A percentile compares a stretch with the other conserved stretches of the same genome.
phyloP scores from a whole-genome alignment of 2,329 filamentous ascomycete genomes.

The Aspergillus tanneri region DNA sequence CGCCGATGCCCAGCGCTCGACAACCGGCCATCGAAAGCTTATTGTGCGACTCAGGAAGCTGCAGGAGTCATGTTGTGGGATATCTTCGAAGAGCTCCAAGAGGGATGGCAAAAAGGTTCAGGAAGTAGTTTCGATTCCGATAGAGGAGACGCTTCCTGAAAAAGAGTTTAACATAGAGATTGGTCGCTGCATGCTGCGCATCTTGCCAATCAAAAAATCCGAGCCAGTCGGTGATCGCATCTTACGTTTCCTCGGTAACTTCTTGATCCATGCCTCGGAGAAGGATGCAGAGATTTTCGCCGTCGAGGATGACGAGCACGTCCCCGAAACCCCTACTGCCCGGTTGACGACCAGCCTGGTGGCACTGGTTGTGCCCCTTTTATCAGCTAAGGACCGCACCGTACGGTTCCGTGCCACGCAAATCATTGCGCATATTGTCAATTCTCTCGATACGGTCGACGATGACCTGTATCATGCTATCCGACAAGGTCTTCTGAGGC shows the following conservation, averaged over 20 bases:
- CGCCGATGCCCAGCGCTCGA: conserved; percentile 81
- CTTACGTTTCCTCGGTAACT: conserved; percentile 83
- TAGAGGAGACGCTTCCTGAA: conserved; percentile 71
- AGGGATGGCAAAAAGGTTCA: conserved; percentile 48
- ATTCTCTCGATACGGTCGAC: conserved; percentile 87
- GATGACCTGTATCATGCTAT: conserved; percentile 85
- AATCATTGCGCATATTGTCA: conserved; percentile 85
- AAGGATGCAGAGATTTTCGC: conserved; percentile 66
- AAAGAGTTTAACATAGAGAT: conserved; percentile 86
- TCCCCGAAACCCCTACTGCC: conserved; percentile 80
- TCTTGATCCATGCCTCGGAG: conserved; percentile 67
- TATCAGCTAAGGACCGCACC: conserved; percentile 86
- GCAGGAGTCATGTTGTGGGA: conserved; percentile 75
- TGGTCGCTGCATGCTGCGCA: conserved; percentile 73
- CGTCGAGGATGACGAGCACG: conserved; percentile 63
- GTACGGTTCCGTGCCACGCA: conserved; percentile 89
- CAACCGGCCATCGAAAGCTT: conserved; percentile 84
- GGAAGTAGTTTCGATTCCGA: conserved; percentile 43
- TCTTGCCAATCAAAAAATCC: conserved; percentile 86
- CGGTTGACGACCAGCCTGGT: conserved; percentile 75
- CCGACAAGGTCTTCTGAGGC: conserved; percentile 73
- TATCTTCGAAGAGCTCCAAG: conserved; percentile 45
- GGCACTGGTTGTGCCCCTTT: conserved; percentile 69
- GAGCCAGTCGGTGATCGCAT: conserved; percentile 83
- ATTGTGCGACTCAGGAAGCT: conserved; percentile 84